These are phyloP conservation scores for Colletotrichum scovillei DNA, from an alignment of 2,329 filamentous ascomycete species.

Conservation along the genomic window DNA sequence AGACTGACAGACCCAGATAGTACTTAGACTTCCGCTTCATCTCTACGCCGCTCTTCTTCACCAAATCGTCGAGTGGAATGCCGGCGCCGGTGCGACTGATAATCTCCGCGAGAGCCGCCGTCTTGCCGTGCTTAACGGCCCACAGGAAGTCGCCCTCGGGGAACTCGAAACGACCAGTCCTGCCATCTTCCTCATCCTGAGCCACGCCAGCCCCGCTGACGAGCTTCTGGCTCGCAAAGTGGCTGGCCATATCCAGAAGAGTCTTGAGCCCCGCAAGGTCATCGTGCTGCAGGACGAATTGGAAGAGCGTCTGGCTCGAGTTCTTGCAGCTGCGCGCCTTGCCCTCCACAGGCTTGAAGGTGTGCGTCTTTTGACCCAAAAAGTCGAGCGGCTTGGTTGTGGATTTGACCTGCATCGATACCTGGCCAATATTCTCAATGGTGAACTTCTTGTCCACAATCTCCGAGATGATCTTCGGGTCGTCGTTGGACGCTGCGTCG, in stretches of 20 bases:
- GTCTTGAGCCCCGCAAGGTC: constrained; percentile 65
- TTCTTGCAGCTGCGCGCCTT: constrained; percentile 40
- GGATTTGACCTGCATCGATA: constrained; percentile 76
- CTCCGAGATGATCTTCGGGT: constrained; percentile 61
- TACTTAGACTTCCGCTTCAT: constrained; percentile 73
- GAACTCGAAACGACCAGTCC: constrained; percentile 50
- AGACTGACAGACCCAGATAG: constrained; percentile 82
- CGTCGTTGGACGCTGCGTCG: constrained; percentile 47
- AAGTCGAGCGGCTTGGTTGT: constrained; percentile 64
- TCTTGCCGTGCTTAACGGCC: constrained; percentile 61
- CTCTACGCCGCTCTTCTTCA: constrained; percentile 73
- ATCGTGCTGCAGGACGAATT: constrained; percentile 62
- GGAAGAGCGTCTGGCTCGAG: constrained; percentile 46
- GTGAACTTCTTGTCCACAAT: constrained; percentile 77
- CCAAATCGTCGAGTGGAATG: constrained; percentile 74
- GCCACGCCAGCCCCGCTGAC: constrained; percentile 10
- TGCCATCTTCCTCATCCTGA: constrained; percentile 44
- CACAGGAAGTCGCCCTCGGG: constrained; percentile 52
- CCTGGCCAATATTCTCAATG: constrained; percentile 79
- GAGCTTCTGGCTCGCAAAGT: constrained; percentile 54
- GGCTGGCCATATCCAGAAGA: constrained; percentile 65
- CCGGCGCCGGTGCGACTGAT: constrained; percentile 76
- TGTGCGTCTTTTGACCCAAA: constrained; percentile 54
- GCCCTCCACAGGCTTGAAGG: constrained; percentile 47
- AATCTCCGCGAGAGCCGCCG: constrained; percentile 69